A percentile compares a stretch with the other conserved stretches of the same genome.
These are phyloP conservation scores for Sphaerostilbella broomeana DNA, from an alignment of 2,329 filamentous ascomycete genomes.

Conservation along the genomic window DNA sequence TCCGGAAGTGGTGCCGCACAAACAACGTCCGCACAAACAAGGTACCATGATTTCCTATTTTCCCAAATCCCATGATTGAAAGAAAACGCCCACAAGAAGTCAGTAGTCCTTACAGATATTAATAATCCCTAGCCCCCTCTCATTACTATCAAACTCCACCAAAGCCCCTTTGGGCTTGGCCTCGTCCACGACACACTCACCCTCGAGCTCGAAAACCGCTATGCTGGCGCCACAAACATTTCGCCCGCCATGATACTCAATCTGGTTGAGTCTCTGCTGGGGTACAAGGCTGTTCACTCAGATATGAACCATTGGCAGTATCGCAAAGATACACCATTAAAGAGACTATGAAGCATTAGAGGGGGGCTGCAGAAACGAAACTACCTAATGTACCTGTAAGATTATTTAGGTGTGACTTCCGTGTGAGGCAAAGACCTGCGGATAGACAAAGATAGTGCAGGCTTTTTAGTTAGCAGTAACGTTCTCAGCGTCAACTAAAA, in stretches of 20 bases:
- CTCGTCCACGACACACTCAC: slow-evolving; percentile 38
- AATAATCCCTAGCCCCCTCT: slow-evolving; percentile 36
- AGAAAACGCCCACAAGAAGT: neutral
- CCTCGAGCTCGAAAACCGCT: slow-evolving; percentile 29
- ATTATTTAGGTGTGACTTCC: neutral
- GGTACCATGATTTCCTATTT: slow-evolving; percentile 20
- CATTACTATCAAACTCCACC: slow-evolving; percentile 35
- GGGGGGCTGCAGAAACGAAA: neutral
- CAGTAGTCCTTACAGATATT: too few relatives aligned
- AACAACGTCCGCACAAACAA: slow-evolving; percentile 33
- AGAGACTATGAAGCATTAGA: neutral
- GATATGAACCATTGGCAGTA: slow-evolving; percentile 23
- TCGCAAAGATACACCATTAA: slow-evolving; percentile 14
- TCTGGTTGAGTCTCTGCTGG: slow-evolving; percentile 41
- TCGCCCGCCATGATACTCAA: slow-evolving; percentile 38
- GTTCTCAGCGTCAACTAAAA: too few relatives aligned
- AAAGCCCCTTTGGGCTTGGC: slow-evolving; percentile 39
- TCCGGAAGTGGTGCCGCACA: slow-evolving; percentile 40
- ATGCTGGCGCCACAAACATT: slow-evolving; percentile 27
- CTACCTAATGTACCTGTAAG: neutral
- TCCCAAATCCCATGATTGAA: neutral
- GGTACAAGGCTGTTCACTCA: slow-evolving; percentile 29
- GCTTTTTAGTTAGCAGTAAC: too few relatives aligned
- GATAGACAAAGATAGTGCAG: neutral
- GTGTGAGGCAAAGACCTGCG: neutral